phyloP scores from a whole-genome alignment of 2,329 filamentous ascomycete species.

The Alternaria sp. region DNA sequence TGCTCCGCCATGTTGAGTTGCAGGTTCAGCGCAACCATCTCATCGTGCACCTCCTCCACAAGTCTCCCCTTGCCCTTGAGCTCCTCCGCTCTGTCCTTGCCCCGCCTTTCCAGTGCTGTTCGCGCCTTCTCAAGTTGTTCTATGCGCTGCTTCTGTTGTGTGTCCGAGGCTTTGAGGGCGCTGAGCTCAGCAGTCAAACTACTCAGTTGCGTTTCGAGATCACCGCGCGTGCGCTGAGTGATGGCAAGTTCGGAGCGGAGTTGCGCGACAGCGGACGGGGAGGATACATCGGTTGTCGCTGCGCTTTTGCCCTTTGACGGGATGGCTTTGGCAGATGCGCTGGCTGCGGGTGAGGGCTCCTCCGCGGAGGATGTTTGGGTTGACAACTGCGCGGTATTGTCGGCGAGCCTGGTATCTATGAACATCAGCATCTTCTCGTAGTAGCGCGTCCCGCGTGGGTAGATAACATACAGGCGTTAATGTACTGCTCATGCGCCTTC shows the following conservation, averaged over 20 bases:
- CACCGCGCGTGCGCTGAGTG: conserved; percentile 75
- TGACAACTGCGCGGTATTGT: conserved; percentile 49
- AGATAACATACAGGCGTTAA: conserved; percentile 73
- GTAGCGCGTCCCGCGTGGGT: background rate
- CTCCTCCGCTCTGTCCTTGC: conserved; percentile 86
- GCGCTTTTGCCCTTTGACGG: conserved; percentile 31
- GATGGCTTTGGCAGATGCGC: conserved; percentile 28
- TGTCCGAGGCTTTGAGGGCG: conserved; percentile 65
- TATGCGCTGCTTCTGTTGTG: conserved; percentile 67
- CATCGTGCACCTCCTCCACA: conserved; percentile 88
- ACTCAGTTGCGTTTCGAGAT: conserved; percentile 69
- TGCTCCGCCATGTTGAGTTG: conserved; percentile 88
- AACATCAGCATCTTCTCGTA: conserved; percentile 7
- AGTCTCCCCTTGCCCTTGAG: conserved; percentile 82
- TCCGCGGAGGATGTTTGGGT: conserved; percentile 29
- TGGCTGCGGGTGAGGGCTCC: conserved; percentile 22
- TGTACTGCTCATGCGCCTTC: conserved; percentile 69
- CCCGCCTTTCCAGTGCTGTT: conserved; percentile 65
- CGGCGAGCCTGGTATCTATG: conserved; percentile 55
- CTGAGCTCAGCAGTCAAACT: conserved; percentile 69
- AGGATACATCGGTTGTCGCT: conserved; percentile 16
- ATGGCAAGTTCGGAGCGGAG: conserved; percentile 71
- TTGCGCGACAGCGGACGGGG: conserved; percentile 34
- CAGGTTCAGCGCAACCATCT: conserved; percentile 85
- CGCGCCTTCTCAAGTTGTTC: conserved; percentile 68